Evolutionary conservation across 257 asterid genomes (phyloP).

Genomic region (Apocynum venetum): DNA sequence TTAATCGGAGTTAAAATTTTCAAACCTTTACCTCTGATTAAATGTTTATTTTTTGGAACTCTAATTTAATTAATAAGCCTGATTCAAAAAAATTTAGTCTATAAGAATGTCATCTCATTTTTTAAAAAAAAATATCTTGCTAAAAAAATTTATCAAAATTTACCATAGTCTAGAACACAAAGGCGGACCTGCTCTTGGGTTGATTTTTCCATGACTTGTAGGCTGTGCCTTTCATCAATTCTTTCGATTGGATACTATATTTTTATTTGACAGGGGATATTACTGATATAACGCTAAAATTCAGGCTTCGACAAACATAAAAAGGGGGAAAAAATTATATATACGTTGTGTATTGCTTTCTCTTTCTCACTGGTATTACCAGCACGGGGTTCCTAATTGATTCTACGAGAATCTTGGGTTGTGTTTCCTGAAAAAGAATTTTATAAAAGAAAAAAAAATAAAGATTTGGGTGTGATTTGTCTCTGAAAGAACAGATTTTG

Average conservation of each 20-base stretch:
- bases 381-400: background rate
- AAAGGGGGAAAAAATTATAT: background rate
- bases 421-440: background rate
- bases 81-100: too few species aligned
- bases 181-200: background rate
- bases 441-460: background rate
- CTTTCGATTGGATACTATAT: background rate
- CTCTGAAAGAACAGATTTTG: slow-evolving; percentile 2
- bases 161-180: background rate
- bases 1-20: too few species aligned
- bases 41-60: too few species aligned
- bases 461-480: background rate
- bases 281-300: background rate
- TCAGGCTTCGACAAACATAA: background rate
- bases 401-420: background rate
- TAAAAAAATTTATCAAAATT: too few species aligned
- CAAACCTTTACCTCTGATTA: too few species aligned
- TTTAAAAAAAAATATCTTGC: too few species aligned
- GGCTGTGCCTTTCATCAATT: background rate
- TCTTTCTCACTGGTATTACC: background rate
- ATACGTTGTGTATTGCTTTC: background rate
- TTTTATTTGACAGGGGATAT: background rate
- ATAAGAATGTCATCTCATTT: too few species aligned
- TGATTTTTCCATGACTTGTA: background rate
- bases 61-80: too few species aligned